Evolutionary conservation across 2,329 filamentous ascomycete genomes (phyloP), one percentile per base, ranked within the genome.

Genomic region (Septoria linicola): DNA sequence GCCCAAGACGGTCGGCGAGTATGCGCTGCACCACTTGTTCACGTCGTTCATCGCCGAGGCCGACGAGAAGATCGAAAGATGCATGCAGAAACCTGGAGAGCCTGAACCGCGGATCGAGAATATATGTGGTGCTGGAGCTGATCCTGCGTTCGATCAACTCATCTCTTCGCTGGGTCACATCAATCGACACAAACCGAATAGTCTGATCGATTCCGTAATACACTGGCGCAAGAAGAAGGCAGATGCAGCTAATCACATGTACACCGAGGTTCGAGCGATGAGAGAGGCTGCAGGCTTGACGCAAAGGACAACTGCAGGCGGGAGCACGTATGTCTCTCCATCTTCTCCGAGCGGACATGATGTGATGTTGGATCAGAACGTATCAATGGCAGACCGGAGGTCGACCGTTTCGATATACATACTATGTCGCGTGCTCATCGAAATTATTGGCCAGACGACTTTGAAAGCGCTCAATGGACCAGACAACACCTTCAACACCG

Each of bases 371-470:
- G 63, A 69, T 40, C 60, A 66, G 14, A 59, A 62, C 11, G 62
- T 68, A 11, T 49, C 53, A 8, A 47, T 63, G 23, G 67, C 67
- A 13, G 93, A 99, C 71, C 85, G 92, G 45, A 85, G 89, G 34
- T 96, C 92, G 4, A 95, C 89, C 0, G 88, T 96, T 3, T 96
- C 95, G 1, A 96, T 96, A 42, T 99, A 96, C 66, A 88, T 99
- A 16, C 81, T 99, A 2, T 99, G 93, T 66, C 83, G 93, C 23
- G 92, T 97, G 6, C 76, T 99, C 42, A 87, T 96, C 49, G 90
- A 97, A 68, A 91, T 99, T 41, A 93, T 97, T 68, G 85, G 86
- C 32, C 90, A 97, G 69, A 96, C 89, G 63, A 91, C 80, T 21
- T 74, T 97, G 37, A 79, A 83, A 27, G 87, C 83, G 16, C 89